Conservation (phyloP, 2,329 filamentous ascomycete genomes). For the Fusarium nygamai region DNA sequence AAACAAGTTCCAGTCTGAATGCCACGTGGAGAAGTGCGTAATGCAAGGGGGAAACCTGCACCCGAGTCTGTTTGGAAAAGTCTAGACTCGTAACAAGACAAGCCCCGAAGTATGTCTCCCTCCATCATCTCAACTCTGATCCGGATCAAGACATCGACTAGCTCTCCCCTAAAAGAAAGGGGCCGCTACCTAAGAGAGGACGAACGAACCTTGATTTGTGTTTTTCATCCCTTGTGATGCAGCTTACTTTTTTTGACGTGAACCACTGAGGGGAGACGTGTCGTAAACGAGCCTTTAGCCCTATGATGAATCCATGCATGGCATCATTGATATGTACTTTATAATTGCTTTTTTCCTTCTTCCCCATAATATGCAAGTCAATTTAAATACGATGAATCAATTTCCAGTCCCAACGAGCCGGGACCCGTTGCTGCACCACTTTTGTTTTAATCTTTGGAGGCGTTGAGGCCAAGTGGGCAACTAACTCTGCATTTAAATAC, state of each 20-base stretch:
- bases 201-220: neutral
- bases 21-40: conserved; percentile 36
- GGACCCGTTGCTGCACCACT: conserved; percentile 6
- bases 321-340: neutral
- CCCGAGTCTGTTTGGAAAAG: neutral
- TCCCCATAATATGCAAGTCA: neutral
- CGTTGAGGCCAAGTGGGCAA: neutral
- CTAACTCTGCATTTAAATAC: neutral
- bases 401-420: conserved; percentile 20
- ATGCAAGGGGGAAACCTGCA: conserved; percentile 29
- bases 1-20: neutral
- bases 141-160: neutral
- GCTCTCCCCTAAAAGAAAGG: neutral
- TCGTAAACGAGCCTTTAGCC: conserved; percentile 2
- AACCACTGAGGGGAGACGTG: neutral
- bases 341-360: conserved; percentile 5
- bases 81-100: neutral
- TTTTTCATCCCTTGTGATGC: conserved; percentile 1
- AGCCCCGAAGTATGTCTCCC: conserved; percentile 2
- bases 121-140: neutral
- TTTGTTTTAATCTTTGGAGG: conserved; percentile 14
- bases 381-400: conserved; percentile 8
- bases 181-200: neutral
- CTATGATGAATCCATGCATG: neutral
- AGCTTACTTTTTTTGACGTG: neutral